A percentile compares a stretch with the other conserved stretches of the same genome.
phyloP scores from a whole-genome alignment of 306 rosid species.

The Begonia peltatifolia region DNA sequence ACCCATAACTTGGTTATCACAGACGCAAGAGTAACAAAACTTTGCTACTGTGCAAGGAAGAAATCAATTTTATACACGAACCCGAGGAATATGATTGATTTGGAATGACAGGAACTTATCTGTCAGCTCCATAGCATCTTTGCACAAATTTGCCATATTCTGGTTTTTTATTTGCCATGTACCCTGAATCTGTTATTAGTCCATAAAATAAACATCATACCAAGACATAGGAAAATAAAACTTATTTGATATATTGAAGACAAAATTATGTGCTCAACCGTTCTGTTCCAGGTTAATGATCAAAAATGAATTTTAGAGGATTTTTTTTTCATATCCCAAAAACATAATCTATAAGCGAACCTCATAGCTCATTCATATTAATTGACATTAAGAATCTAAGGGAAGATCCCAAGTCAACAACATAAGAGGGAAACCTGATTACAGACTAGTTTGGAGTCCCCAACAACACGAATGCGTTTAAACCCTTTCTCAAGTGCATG shows the following conservation, averaged over 20 bases:
- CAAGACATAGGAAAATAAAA: too few relatives aligned
- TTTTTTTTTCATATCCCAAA: too few relatives aligned
- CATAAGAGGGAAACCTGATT: slow-evolving; percentile 53
- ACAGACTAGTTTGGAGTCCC: slow-evolving; percentile 82
- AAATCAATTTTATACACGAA: slow-evolving; percentile 11
- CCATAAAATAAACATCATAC: too few relatives aligned
- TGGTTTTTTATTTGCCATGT: slow-evolving; percentile 49
- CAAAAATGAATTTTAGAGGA: too few relatives aligned
- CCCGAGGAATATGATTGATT: slow-evolving; percentile 63
- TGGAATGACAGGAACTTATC: slow-evolving; percentile 45
- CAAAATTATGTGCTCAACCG: too few relatives aligned
- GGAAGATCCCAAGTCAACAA: background rate
- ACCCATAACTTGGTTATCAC: background rate
- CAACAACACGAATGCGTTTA: slow-evolving; percentile 37
- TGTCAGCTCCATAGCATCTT: slow-evolving; percentile 43
- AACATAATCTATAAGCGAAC: too few relatives aligned
- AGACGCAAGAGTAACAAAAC: background rate
- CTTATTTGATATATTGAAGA: too few relatives aligned
- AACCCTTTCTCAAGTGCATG: slow-evolving; percentile 50
- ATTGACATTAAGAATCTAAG: too few relatives aligned
- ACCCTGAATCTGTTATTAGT: slow-evolving; percentile 45
- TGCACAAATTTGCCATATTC: slow-evolving; percentile 53
- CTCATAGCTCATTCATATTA: too few relatives aligned
- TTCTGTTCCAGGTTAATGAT: too few relatives aligned
- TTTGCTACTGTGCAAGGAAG: too few relatives aligned